Conservation (phyloP, 495 filamentous ascomycete genomes). For the Chaetomidium leptoderma region DNA sequence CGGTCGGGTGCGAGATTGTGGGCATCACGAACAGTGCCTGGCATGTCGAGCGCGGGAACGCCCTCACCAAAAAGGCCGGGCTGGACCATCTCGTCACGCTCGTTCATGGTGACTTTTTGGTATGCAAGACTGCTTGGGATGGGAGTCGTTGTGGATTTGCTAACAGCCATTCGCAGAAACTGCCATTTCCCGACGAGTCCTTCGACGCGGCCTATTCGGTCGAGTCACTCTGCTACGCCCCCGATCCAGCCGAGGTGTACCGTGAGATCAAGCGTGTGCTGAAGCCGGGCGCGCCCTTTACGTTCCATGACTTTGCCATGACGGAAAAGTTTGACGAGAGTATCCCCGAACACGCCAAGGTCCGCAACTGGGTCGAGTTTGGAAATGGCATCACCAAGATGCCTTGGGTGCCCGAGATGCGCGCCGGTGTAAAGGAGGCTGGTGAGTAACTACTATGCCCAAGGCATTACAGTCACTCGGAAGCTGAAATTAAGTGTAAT, state of each 20-base stretch:
- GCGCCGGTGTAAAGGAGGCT: constrained; percentile 8
- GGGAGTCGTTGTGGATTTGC: no score
- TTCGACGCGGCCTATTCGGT: constrained; percentile 24
- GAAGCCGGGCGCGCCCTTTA: constrained; percentile 22
- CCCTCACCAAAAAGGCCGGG: constrained; percentile 15
- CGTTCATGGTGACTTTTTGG: constrained; percentile 16
- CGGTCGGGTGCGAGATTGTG: constrained; percentile 13
- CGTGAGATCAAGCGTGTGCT: constrained; percentile 20
- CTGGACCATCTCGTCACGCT: constrained; percentile 9
- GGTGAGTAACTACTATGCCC: constrained; percentile 11
- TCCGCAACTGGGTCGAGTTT: constrained; percentile 25
- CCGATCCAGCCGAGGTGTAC: constrained; percentile 15
- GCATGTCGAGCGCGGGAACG: constrained; percentile 20
- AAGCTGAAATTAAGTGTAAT: neutral
- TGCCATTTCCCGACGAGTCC: constrained; percentile 22
- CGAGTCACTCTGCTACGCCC: constrained; percentile 21
- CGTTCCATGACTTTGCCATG: constrained; percentile 24
- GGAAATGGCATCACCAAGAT: constrained; percentile 21
- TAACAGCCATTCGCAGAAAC: constrained; percentile 3
- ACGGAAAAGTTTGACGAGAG: constrained; percentile 21
- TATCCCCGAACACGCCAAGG: constrained; percentile 12
- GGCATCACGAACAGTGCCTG: constrained; percentile 23
- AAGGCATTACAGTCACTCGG: no score
- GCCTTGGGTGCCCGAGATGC: constrained; percentile 20
- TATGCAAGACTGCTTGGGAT: no score